Base-by-base conservation (phyloP, 495 filamentous ascomycete genomes). In the Aspergillus campestris region DNA sequence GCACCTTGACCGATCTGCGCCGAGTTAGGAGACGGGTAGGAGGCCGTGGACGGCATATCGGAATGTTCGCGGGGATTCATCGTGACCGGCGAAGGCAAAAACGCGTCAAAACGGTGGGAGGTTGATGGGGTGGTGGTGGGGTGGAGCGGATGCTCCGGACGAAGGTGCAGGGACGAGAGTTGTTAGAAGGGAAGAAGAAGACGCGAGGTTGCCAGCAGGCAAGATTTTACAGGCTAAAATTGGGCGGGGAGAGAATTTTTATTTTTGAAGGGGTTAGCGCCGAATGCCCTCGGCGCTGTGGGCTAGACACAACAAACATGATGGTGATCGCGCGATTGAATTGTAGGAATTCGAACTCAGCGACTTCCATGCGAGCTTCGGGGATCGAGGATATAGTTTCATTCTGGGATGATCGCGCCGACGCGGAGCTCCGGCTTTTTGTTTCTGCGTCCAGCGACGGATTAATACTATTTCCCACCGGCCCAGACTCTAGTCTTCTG, bases 391-490 rank as follows among this genome's bases (percentile, higher is more conserved):
- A 57, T 58, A 47, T 63, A 60, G 59, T 62, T 60, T 59, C 57
- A 45, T 56, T 39, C 40, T 63, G 50, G 58, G 64, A 64, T 65
- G 59, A 66, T 67, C 57, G 52, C 50, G 56, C 66, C 59, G 60
- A 66, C 55, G 58, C 62, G 59, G 59, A 59, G 56, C 42, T 14
- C 59, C 62, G 67, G 68, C 62, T 58, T 68, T 71, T 71, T 58
- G 60, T 71, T 71, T 71, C 68, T 71, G 68, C 68, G 68, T 65
- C 60, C 58, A 56, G 56, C 54, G 58, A 56, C 67, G 68, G 68
- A 71, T 71, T 71, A 71, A 71, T 60, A 69, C 65, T 67, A 66
- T 71, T 71, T 69, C 67, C 67, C 61, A 57, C 56, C 61, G 57
- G 55, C 48, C 50, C 49, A 60, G 58, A 55, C 51, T 24, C 18